phyloP scores from a whole-genome alignment of 768 basidiomycete genomes.

The Lentinula lateritia region DNA sequence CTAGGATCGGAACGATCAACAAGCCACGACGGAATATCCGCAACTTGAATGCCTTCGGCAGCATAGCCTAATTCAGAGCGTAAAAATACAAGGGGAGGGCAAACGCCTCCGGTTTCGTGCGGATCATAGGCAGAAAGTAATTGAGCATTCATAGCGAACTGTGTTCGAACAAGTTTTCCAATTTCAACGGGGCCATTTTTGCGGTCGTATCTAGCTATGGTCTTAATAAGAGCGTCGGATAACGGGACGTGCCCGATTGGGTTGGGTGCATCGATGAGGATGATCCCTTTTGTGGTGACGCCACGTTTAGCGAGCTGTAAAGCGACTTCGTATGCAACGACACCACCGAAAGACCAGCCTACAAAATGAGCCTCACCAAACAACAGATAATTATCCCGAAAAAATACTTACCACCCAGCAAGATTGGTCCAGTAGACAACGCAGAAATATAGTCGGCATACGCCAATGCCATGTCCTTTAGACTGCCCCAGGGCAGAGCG shows the following conservation, averaged over 20 bases:
- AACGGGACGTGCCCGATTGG: conserved; percentile 50
- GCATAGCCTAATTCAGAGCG: conserved; percentile 42
- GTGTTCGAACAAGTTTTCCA: conserved; percentile 32
- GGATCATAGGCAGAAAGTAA: conserved; percentile 46
- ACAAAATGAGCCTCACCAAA: neutral
- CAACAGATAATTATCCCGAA: neutral
- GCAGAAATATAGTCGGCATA: conserved; percentile 41
- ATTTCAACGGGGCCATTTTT: conserved; percentile 23
- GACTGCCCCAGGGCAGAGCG: conserved; percentile 39
- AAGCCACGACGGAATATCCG: conserved; percentile 29
- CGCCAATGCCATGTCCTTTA: conserved; percentile 45
- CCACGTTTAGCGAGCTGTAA: conserved; percentile 41
- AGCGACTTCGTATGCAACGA: conserved; percentile 63
- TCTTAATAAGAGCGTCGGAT: conserved; percentile 46
- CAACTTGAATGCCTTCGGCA: conserved; percentile 4
- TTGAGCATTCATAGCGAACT: conserved; percentile 43
- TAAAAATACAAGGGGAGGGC: conserved; percentile 41
- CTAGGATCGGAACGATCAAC: conserved; percentile 4
- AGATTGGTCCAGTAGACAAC: conserved; percentile 30
- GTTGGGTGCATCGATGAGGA: conserved; percentile 64
- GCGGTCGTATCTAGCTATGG: conserved; percentile 28
- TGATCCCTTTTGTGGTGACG: conserved; percentile 44
- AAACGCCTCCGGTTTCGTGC: conserved; percentile 12
- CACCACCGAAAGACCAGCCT: conserved; percentile 82
- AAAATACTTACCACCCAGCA: conserved; percentile 53